Percentiles rank a stretch among this genome's conserved stretches.
Evolutionary conservation across 768 basidiomycete species (phyloP).

Genomic region (Fomitopsis serialis): DNA sequence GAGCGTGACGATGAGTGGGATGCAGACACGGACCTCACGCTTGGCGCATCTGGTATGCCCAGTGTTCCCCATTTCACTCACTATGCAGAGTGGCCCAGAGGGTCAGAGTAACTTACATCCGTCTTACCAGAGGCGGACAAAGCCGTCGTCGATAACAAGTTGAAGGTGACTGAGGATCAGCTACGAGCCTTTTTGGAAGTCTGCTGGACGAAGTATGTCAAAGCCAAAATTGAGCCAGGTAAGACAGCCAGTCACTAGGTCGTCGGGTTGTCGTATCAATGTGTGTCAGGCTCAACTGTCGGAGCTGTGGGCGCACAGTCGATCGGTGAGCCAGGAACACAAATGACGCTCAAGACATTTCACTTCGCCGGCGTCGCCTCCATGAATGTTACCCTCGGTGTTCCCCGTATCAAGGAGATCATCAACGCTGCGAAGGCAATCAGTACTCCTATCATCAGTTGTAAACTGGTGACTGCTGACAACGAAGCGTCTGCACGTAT

Average conservation of each 20-base stretch:
- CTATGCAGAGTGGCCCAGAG: too few species aligned
- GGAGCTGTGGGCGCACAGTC: constrained; percentile 99
- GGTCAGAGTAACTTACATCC: too few species aligned
- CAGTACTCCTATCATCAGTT: constrained; percentile 97
- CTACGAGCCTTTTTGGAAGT: constrained; percentile 75
- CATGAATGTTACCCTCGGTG: constrained; percentile 99
- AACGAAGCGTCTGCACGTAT: constrained; percentile 96
- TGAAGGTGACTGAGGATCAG: constrained; percentile 84
- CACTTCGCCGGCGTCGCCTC: constrained; percentile 99
- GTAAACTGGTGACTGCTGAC: constrained; percentile 78
- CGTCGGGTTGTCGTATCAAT: background rate
- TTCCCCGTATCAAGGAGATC: constrained; percentile 99
- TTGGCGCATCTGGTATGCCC: constrained; percentile 61
- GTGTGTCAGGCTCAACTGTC: constrained; percentile 81
- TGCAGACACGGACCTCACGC: constrained; percentile 64
- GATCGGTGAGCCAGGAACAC: constrained; percentile 98
- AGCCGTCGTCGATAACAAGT: constrained; percentile 80
- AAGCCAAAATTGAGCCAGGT: constrained; percentile 96
- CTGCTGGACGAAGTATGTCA: constrained; percentile 89
- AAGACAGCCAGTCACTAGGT: background rate
- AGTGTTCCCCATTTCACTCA: background rate
- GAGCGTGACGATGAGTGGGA: constrained; percentile 75
- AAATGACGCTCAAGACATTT: constrained; percentile 99
- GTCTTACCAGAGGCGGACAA: constrained; percentile 50
- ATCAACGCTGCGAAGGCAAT: constrained; percentile 98